Evolutionary conservation across 371 early-diverging fungal species (phyloP), one percentile per base, ranked within the genome.

Genomic region (Mucor irregularis): DNA sequence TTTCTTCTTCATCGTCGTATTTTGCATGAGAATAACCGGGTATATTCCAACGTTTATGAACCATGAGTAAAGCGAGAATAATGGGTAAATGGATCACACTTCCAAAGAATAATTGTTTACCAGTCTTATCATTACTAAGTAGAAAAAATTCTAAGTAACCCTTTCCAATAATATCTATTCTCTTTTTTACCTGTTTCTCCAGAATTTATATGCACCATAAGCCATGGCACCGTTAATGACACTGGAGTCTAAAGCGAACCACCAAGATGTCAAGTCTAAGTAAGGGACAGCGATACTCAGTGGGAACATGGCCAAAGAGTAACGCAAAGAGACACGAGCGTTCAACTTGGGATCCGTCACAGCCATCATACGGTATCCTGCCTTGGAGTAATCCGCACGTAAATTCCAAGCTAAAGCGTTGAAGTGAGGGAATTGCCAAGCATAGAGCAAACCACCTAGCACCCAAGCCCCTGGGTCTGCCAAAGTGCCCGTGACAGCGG

Each of bases 351-450:
- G 97, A 58, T 92, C 85, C 0, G 88, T 87, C 0, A 94, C 93
- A 1, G 90, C 81, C 90, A 91, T 92, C 98, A 98, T 98, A 6
- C 89, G 83, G 72, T 96, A 98, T 1, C 98, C 99, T 1, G 98
- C 99, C 71, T 94, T 95, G 13, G 93, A 86, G 73, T 98, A 98
- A 65, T 98, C 97, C 1, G 88, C 86, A 9, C 97, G 76, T 45
- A 98, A 72, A 54, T 92, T 94, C 90, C 94, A 95, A 16, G 90
- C 82, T 26, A 98, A 68, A 2, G 97, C 78, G 71, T 97, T 97
- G 66, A 98, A 98, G 62, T 98, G 99, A 17, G 99, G 99, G 71
- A 98, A 98, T 71, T 98, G 98, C 98, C 99, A 98, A 0, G 93
- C 91, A 67, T 89, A 98, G 37, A 98, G 72, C 0, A 94, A 60